Evolutionary conservation across 371 early-diverging fungal species (phyloP), one percentile per base, ranked within the genome.

Genomic region (Circinella minor): DNA sequence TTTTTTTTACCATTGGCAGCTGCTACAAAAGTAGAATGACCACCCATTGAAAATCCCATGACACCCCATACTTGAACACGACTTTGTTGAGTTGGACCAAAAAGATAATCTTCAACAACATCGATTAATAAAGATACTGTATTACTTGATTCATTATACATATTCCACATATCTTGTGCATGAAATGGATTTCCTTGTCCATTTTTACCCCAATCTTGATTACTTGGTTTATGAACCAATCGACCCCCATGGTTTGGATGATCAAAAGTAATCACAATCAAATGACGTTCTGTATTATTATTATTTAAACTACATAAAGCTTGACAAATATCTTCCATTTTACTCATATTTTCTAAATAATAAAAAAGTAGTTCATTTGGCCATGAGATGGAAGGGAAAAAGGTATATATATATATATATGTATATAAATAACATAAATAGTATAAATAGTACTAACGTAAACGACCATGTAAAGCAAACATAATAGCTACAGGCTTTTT

Each of bases 231-330:
- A 55, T 81, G 55, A 7, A 80, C 62, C 18, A 79, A 77, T 9
- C 89, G 76, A 20, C 67, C 72, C 15, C 89, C 89, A 66, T 89
- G 89, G 65, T 89, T 89, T 15, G 82, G 75, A 36, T 83, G 83
- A 61, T 89, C 89, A 73, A 87, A 87, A 3, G 84, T 71, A 20
- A 87, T 73, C 4, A 84, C 82, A 10, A 86, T 55, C 34, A 84
- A 39, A 55, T 81, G 75, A 0, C 72, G 57, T 17, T 18, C 27
- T 34, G 18, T 27, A 34, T 3, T 57, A 14, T 54, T 60, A 15
- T 36, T 65, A 38, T 83, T 83, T 18, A 83, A 39, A 3, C 37
- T n/a, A 20, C 76, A 76, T 0, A 83, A 63, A 8, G 70, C 65
- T 54, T 75, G 57, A 65, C 70, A 63, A 43, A 81, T 64, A 13